Conservation (phyloP, 2,329 filamentous ascomycete genomes). For the Trichoderma arundinaceum region DNA sequence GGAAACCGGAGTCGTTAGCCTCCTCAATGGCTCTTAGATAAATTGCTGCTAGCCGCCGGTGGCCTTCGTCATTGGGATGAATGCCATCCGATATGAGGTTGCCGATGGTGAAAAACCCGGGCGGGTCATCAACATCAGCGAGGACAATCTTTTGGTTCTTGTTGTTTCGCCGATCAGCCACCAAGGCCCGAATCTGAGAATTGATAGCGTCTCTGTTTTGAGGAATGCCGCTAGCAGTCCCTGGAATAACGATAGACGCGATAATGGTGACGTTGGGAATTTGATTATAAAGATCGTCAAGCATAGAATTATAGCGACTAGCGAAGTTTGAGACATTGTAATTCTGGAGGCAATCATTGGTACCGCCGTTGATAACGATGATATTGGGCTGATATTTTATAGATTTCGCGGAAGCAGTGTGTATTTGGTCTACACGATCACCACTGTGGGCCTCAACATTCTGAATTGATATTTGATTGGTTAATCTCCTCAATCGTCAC, state of each 20-base stretch:
- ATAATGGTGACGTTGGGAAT: background rate
- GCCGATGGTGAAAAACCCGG: background rate
- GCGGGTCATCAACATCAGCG: background rate
- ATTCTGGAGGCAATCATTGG: background rate
- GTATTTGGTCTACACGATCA: background rate
- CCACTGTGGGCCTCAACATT: no score
- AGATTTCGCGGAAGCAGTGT: background rate
- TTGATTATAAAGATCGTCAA: background rate
- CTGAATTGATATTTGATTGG: no score
- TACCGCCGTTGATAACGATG: background rate
- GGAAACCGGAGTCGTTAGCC: no score
- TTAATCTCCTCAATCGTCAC: no score
- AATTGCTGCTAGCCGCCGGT: background rate
- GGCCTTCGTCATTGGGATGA: background rate
- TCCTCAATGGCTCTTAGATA: background rate
- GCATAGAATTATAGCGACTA: background rate
- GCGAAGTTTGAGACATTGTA: background rate
- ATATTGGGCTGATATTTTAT: background rate
- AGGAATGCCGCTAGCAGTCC: background rate
- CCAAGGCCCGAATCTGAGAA: background rate
- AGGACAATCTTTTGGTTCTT: background rate
- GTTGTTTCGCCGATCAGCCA: background rate
- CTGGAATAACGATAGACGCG: background rate
- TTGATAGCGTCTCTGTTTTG: background rate
- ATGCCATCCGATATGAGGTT: background rate